Evolutionary conservation across 805 yeast genomes (phyloP).

Genomic region (Lipomyces mesembrius): DNA sequence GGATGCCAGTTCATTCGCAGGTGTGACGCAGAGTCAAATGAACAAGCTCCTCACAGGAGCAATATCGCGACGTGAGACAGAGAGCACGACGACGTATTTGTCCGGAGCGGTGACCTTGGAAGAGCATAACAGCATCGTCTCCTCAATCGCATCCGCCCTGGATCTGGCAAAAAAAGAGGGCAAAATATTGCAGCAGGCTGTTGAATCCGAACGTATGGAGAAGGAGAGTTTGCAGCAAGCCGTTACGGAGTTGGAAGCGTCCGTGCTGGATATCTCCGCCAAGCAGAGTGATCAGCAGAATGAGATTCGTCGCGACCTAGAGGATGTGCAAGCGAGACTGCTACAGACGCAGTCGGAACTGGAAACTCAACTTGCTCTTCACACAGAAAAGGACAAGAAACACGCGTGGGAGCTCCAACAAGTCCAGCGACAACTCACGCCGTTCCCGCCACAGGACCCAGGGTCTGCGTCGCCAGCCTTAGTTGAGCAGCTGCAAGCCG

Average conservation of each 20-base stretch:
- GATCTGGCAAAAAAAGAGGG: not conserved
- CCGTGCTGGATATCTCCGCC: conserved; percentile 22
- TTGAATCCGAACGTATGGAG: not conserved
- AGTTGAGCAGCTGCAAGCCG: conserved; percentile 4
- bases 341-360: not conserved
- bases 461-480: not conserved
- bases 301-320: conserved; percentile 10
- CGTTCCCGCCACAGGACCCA: not conserved
- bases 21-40: not conserved
- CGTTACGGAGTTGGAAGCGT: conserved; percentile 16
- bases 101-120: not conserved
- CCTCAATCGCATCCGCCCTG: not conserved
- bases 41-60: not conserved
- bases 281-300: conserved; percentile 9
- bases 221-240: conserved; percentile 16
- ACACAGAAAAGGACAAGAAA: not conserved
- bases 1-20: not conserved
- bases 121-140: not conserved
- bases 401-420: not conserved
- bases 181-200: not conserved
- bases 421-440: not conserved
- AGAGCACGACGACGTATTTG: not conserved
- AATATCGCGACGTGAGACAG: not conserved
- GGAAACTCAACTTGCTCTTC: not conserved
- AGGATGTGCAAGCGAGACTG: conserved; percentile 4